phyloP scores from a whole-genome alignment of 108 stramenopile species.

The Pelagomonas calceolata region DNA sequence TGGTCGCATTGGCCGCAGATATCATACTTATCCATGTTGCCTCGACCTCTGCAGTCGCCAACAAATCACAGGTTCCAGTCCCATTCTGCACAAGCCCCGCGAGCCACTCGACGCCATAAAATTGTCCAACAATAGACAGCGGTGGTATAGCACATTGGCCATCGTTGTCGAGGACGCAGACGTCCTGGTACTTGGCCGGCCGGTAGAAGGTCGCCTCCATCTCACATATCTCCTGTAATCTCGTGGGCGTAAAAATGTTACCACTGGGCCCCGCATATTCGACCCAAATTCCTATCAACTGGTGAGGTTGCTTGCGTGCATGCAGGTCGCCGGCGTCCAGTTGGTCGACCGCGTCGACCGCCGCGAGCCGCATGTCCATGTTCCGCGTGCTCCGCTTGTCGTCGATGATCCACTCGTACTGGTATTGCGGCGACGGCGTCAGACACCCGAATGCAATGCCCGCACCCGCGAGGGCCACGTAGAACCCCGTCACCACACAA shows the following conservation, averaged over 20 bases:
- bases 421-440: too few relatives aligned
- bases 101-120: neutral
- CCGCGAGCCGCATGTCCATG: neutral
- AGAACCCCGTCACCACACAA: too few relatives aligned
- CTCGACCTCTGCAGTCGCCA: neutral
- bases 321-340: neutral
- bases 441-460: too few relatives aligned
- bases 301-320: neutral
- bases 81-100: neutral
- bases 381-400: neutral
- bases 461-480: too few relatives aligned
- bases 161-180: neutral
- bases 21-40: neutral
- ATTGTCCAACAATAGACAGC: neutral
- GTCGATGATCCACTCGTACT: too few relatives aligned
- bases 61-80: neutral
- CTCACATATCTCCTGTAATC: slow-evolving; percentile 8
- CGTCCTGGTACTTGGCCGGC: neutral
- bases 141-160: neutral
- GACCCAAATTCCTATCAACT: neutral
- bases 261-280: neutral
- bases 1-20: neutral
- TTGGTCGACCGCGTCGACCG: slow-evolving; percentile 2
- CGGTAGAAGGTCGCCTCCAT: slow-evolving; percentile 6
- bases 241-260: slow-evolving; percentile 4